Evolutionary conservation across 2,329 filamentous ascomycete genomes (phyloP).

Genomic region (Cadophora gregata): DNA sequence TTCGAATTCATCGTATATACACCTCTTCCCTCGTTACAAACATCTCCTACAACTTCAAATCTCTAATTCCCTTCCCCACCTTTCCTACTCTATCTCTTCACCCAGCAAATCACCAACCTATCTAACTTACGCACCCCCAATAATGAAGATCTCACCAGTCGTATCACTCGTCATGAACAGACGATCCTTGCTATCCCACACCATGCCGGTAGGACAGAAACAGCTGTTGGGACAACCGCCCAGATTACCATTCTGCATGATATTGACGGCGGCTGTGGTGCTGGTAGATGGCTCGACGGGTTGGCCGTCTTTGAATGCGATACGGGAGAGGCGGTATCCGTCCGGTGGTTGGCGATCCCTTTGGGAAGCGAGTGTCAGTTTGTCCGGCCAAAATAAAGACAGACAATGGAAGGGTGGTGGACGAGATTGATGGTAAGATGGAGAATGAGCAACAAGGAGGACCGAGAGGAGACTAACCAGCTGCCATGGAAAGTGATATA

Average conservation of each 20-base stretch:
- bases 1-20: neutral
- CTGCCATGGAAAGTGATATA: constrained; percentile 32
- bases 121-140: constrained; percentile 12
- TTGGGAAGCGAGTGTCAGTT: constrained; percentile 39
- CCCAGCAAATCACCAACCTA: neutral
- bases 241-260: constrained; percentile 62
- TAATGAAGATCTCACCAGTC: constrained; percentile 30
- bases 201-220: constrained; percentile 68
- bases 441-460: neutral
- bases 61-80: neutral
- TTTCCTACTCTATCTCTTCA: neutral
- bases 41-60: neutral
- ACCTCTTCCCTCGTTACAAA: neutral
- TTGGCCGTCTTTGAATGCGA: constrained; percentile 51
- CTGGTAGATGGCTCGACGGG: constrained; percentile 51
- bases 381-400: neutral
- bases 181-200: constrained; percentile 47
- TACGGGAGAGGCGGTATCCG: constrained; percentile 53
- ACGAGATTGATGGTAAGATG: neutral
- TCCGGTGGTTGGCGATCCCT: constrained; percentile 53
- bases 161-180: constrained; percentile 33
- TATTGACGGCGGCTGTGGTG: constrained; percentile 54
- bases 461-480: constrained; percentile 49
- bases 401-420: neutral
- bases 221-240: constrained; percentile 60